Conservation (phyloP, 78 protist species). For the Dictyostelium purpureum region DNA sequence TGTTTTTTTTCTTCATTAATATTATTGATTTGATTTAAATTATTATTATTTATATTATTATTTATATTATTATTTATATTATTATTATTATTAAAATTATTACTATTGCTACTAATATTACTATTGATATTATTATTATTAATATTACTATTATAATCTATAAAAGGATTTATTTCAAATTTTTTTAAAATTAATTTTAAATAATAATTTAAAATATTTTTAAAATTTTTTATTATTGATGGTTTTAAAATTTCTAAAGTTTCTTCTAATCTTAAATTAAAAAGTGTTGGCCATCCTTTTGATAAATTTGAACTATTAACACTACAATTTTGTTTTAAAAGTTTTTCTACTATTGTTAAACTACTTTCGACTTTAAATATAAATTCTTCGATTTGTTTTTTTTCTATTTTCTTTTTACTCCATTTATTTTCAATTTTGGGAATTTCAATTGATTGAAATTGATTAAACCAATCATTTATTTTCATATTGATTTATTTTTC, state of each 20-base stretch:
- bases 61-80: background rate
- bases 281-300: slow-evolving; percentile 27
- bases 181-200: slow-evolving; percentile 3
- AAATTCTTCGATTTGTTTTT: slow-evolving; percentile 28
- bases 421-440: slow-evolving; percentile 16
- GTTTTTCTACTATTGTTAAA: background rate
- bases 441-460: slow-evolving; percentile 14
- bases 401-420: slow-evolving; percentile 18
- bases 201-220: background rate
- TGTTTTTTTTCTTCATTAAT: slow-evolving; percentile 20
- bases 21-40: slow-evolving; percentile 3
- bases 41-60: background rate
- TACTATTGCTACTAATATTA: background rate
- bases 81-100: background rate
- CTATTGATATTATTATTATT: background rate
- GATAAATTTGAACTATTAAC: background rate
- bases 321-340: background rate
- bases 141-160: background rate
- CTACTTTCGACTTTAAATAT: background rate
- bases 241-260: background rate
- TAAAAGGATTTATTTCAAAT: no score
- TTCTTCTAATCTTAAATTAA: background rate
- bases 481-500: background rate
- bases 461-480: slow-evolving; percentile 49
- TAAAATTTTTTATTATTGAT: background rate